These are phyloP conservation scores for Fonsecaea pedrosoi DNA, from an alignment of 2,329 filamentous ascomycete species.

Conservation along the genomic window DNA sequence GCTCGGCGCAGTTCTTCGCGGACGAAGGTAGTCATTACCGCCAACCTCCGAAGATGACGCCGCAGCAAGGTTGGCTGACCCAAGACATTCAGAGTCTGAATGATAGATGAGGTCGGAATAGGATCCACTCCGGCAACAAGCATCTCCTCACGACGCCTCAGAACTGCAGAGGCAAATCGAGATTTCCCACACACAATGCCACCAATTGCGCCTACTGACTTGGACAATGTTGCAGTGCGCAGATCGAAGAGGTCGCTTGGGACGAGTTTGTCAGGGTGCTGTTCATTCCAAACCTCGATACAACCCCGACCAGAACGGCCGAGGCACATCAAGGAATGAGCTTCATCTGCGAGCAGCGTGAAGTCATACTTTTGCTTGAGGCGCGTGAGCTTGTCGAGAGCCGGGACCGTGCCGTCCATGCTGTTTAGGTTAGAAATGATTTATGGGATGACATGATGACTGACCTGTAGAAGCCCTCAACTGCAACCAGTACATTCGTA, in stretches of 20 bases:
- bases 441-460: background rate
- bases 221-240: slow-evolving; percentile 23
- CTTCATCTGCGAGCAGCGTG: slow-evolving; percentile 26
- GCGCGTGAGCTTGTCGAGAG: slow-evolving; percentile 5
- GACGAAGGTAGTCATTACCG: slow-evolving; percentile 5
- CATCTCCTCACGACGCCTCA: slow-evolving; percentile 17
- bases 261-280: slow-evolving; percentile 7
- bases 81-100: slow-evolving; percentile 23
- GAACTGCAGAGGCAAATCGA: slow-evolving; percentile 6
- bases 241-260: slow-evolving; percentile 18
- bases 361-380: slow-evolving; percentile 24
- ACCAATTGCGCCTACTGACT: slow-evolving; percentile 22
- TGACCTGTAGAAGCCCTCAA: slow-evolving; percentile 26
- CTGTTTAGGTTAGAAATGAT: background rate
- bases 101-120: slow-evolving; percentile 12
- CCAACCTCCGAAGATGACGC: slow-evolving; percentile 12
- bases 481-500: slow-evolving; percentile 17
- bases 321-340: slow-evolving; percentile 23
- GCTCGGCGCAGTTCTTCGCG: slow-evolving; percentile 14
- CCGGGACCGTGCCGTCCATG: slow-evolving; percentile 26
- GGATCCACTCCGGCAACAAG: slow-evolving; percentile 13
- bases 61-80: slow-evolving; percentile 15
- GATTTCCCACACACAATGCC: slow-evolving; percentile 23
- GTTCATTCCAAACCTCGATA: slow-evolving; percentile 24
- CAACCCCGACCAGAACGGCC: slow-evolving; percentile 19